Base-by-base conservation (phyloP, 2,329 filamentous ascomycete genomes). In the Ascochyta fabae region DNA sequence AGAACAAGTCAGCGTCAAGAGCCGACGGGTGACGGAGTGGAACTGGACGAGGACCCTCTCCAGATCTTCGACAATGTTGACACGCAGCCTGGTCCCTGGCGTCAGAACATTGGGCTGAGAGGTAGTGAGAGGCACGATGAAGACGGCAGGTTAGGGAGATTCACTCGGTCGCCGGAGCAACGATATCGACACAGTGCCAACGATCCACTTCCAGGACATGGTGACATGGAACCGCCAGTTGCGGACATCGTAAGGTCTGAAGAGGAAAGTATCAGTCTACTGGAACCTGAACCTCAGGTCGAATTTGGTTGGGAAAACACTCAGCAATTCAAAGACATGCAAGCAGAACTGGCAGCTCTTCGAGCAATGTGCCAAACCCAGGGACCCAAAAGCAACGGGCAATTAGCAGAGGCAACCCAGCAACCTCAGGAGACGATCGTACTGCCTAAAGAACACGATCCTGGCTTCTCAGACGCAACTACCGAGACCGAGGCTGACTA, bases 261-360 rank as follows among this genome's bases (percentile, higher is more conserved):
- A 23, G 59, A 60, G 10, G 57, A 62, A 16, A 50, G 39, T 12
- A n/a, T 40, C 4, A 13, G 49, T 5, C 34, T 24, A 41, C 24
- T 19, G 9, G 41, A 48, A 16, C 12, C 35, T 1, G 27, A 5
- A 3, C 40, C 45, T 6, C 10, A 45, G 35, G n/a, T 15, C 6
- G 9, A 35, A 3, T 45, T 8, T 24, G 34, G 46, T 19, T 55
- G 40, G 40, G 53, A 55, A 35, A 55, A 38, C 24, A 55, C 53
- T n/a, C 53, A 55, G 19, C 46, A 46, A 24, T 55, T 41, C 46
- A 55, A 50, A 15, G 29, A 46, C 24, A 55, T 55, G 53, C 46
- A 55, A 23, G 35, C 33, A 23, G 53, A 55, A 31, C 41, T 55
- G 23, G 35, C n/a, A 13, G 36, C 36, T 2, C 36, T 55, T n/a